Base-by-base conservation (phyloP, 2,329 filamentous ascomycete genomes). In the Neophaeococcomyces aloes region DNA sequence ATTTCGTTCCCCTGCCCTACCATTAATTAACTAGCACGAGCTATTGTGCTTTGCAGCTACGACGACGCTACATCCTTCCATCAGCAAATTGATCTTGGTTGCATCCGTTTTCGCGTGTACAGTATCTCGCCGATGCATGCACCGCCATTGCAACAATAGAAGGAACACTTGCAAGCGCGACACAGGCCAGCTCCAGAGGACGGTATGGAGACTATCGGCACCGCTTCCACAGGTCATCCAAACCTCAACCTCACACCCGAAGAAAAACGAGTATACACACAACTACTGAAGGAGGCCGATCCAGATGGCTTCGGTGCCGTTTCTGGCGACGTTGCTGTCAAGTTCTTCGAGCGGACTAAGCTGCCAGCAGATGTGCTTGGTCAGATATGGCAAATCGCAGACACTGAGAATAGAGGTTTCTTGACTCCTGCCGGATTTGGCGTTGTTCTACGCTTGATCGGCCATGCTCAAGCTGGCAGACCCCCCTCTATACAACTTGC, bases 311-410 rank as follows among this genome's bases (percentile, higher is more conserved):
- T 94, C 46, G 87, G 88, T 44, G 87, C 96, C 52, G 86, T 98
- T 27, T 95, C 91, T 14, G 91, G 91, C 64, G 91, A 98, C 65
- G 76, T 93, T 49, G 91, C 91, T 47, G 88, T 98, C 63, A 86
- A 87, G 62, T 96, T 98, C 71, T 98, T 98, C 61, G 88, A 96
- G 66, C 91, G 91, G 72, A 96, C 91, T 35, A 81, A 84, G 55
- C 73, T 98, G 38, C 79, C 89, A 49, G 86, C 88, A 42, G 79
- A 85, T 49, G 74, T 91, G 38, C 74, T 98, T 47, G 91, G 89
- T 64, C 81, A 94, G 77, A 96, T 98, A 74, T 98, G 91, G 91
- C 89, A 96, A 68, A 91, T 98, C 62, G 89, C 91, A 55, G 91
- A 98, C 68, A 87, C 78, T 53, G 89, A 96, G 69, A 98, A 98